Base-by-base conservation (phyloP, 129 eudicot genomes). In the Lactuca saligna region DNA sequence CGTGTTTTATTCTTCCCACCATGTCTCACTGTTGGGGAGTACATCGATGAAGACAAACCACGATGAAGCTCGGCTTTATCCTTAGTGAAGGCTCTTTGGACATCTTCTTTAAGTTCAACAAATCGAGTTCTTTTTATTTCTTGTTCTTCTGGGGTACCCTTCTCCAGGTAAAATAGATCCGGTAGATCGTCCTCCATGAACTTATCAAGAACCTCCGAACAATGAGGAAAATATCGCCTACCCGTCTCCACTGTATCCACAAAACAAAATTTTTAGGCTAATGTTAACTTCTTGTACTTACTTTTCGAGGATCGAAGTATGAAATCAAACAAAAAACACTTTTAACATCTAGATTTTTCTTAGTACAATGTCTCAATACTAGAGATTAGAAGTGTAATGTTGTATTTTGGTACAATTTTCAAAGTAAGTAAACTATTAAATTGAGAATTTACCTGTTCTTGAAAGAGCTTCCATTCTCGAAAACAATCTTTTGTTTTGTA, bases 221-320 rank as follows among this genome's bases (percentile, higher is more conserved):
- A 87, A 70, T 85, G 77, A 41, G 97, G 97, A 79, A 91, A 91
- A 71, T 83, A 91, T 5, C 97, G 91, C 55, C 88, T 65, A 4
- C 95, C 97, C 8, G 79, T 81, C 51, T 85, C 95, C 82, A 91
- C 97, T 91, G 87, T 63, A 76, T 61, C 63, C 69, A 68, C 25
- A 35, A 8, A 12, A 11, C n/a, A 12, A 12, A 2, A 10, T 9
- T 42, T 42, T 42, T 42, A 2, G 13, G 13, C 3, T 42, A 0
- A 42, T 42, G 49, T 42, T 2, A 42, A 42, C 6, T 6, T 39
- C 11, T 8, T 39, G 29, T 25, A 25, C 29, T 25, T 25, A 25
- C 29, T 25, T 25, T 25, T 25, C 29, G 29, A 25, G 29, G 1
- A 25, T 0, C n/a, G n/a, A n/a, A n/a, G n/a, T n/a, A n/a, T n/a